Evolutionary conservation across 108 stramenopile genomes (phyloP).

Genomic region (Pseudonitzschia pungens): DNA sequence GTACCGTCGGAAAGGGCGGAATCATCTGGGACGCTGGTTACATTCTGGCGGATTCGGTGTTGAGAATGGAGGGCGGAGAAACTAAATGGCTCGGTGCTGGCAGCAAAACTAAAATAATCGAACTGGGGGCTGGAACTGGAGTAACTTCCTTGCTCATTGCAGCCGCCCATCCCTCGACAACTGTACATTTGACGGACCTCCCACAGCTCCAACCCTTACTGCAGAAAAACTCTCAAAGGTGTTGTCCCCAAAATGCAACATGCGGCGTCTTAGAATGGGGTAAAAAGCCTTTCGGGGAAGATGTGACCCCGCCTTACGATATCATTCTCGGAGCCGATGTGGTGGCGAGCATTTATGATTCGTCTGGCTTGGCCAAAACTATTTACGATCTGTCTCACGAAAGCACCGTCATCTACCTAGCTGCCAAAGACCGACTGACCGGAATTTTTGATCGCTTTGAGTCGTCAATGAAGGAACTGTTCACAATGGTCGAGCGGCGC

Average conservation of each 20-base stretch:
- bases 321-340: slow-evolving; percentile 81
- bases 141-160: slow-evolving; percentile 69
- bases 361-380: slow-evolving; percentile 62
- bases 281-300: slow-evolving; percentile 17
- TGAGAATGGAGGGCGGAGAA: slow-evolving; percentile 19
- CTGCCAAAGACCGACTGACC: slow-evolving; percentile 54
- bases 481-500: slow-evolving; percentile 40
- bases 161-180: slow-evolving; percentile 31
- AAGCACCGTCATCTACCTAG: slow-evolving; percentile 59
- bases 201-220: slow-evolving; percentile 61
- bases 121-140: slow-evolving; percentile 86
- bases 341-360: slow-evolving; percentile 75
- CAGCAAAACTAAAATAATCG: slow-evolving; percentile 38
- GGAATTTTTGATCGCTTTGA: slow-evolving; percentile 61
- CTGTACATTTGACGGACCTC: slow-evolving; percentile 71
- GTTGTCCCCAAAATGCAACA: slow-evolving; percentile 43
- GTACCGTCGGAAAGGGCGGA: slow-evolving; percentile 74
- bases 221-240: slow-evolving; percentile 40
- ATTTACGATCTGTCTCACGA: slow-evolving; percentile 56
- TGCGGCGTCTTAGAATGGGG: slow-evolving; percentile 66
- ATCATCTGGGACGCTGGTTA: slow-evolving; percentile 83
- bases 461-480: slow-evolving; percentile 48
- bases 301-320: slow-evolving; percentile 48
- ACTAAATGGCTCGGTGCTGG: slow-evolving; percentile 26
- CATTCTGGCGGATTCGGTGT: slow-evolving; percentile 72